These are phyloP conservation scores for Taxillus chinensis DNA, from an alignment of 164 flowering plant genomes.

Conservation along the genomic window DNA sequence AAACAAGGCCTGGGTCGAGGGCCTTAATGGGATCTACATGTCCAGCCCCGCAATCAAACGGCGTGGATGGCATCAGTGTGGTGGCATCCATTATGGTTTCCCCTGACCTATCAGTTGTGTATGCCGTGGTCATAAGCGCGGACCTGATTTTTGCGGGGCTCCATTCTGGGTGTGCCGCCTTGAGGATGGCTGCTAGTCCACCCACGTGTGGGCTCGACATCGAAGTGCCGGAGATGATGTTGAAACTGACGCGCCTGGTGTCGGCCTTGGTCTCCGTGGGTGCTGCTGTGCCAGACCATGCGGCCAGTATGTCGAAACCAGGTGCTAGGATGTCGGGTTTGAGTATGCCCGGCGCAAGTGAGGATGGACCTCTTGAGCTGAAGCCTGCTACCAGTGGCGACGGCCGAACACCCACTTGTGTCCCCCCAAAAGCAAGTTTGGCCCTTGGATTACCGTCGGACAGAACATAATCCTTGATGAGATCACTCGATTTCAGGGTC, in stretches of 20 bases:
- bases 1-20: conserved; percentile 82
- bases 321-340: conserved; percentile 91
- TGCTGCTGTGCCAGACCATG: conserved; percentile 56
- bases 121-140: conserved; percentile 83
- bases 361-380: conserved; percentile 76
- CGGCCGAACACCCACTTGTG: conserved; percentile 52
- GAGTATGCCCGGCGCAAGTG: conserved; percentile 49
- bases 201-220: conserved; percentile 88
- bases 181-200: conserved; percentile 66
- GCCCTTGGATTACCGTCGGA: conserved; percentile 48
- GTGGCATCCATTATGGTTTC: conserved; percentile 35
- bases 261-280: conserved; percentile 54
- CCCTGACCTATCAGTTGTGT: conserved; percentile 45
- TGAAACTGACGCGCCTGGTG: conserved; percentile 44
- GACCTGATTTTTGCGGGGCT: conserved; percentile 74
- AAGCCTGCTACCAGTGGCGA: conserved; percentile 78
- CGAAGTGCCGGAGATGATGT: conserved; percentile 81
- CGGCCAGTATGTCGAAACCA: conserved; percentile 80
- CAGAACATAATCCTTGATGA: conserved; percentile 43
- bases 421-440: conserved; percentile 38
- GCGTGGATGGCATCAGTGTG: conserved; percentile 53
- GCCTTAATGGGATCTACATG: conserved; percentile 73
- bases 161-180: conserved; percentile 74
- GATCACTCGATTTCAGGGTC: conserved; percentile 42
- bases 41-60: conserved; percentile 77